Evolutionary conservation across 2,329 filamentous ascomycete genomes (phyloP).

Genomic region (Alternaria sp.): DNA sequence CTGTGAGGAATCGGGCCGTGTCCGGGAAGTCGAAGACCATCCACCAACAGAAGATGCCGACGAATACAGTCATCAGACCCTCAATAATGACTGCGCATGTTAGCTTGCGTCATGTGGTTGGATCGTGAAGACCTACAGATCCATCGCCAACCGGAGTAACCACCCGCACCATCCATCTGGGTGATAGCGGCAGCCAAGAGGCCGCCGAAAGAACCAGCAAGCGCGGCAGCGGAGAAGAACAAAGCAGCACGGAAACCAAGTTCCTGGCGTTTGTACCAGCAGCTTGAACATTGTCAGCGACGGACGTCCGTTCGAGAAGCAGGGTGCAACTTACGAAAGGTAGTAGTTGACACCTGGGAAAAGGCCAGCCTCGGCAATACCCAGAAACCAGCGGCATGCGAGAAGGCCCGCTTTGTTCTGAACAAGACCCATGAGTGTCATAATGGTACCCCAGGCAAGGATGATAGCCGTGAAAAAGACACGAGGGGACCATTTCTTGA

Average conservation of each 20-base stretch:
- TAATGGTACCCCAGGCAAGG: conserved; percentile 54
- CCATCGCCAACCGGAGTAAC: conserved; percentile 49
- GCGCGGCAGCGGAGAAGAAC: conserved; percentile 64
- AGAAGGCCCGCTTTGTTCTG: conserved; percentile 46
- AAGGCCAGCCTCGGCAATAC: conserved; percentile 47
- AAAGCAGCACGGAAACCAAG: conserved; percentile 61
- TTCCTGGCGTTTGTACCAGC: conserved; percentile 63
- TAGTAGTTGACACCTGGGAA: conserved; percentile 58
- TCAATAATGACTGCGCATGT: conserved; percentile 42
- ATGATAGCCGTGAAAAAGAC: conserved; percentile 56
- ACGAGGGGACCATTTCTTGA: conserved; percentile 64
- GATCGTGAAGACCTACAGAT: conserved; percentile 33
- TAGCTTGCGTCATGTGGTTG: conserved; percentile 7
- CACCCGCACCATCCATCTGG: conserved; percentile 65
- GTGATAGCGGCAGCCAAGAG: conserved; percentile 64
- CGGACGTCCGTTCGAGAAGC: too few relatives aligned
- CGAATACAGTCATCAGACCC: conserved; percentile 45
- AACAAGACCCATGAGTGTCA: conserved; percentile 58
- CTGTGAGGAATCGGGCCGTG: conserved; percentile 63
- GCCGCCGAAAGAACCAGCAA: conserved; percentile 67
- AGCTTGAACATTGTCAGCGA: conserved; percentile 35
- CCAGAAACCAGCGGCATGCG: conserved; percentile 47
- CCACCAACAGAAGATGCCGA: conserved; percentile 53
- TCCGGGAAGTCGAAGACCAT: conserved; percentile 70
- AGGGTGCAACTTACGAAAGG: conserved; percentile 54